These are phyloP conservation scores for Seminavis robusta DNA, from an alignment of 108 stramenopile genomes.

Conservation along the genomic window DNA sequence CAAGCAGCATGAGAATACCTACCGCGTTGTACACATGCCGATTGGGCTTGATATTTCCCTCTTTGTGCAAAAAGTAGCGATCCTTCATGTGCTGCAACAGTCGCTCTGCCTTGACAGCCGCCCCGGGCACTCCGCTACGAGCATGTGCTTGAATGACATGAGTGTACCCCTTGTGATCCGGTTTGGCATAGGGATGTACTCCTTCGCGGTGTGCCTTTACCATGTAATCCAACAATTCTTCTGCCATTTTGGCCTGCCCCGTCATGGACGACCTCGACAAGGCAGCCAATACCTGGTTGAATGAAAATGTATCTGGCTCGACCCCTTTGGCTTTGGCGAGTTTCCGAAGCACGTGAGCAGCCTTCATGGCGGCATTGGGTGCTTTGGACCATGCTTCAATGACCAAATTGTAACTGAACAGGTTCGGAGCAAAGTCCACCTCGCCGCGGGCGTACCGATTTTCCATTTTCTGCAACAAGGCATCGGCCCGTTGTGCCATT, in stretches of 20 bases:
- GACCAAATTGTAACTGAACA: constrained; percentile 72
- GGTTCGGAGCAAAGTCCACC: constrained; percentile 29
- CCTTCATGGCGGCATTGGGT: constrained; percentile 31
- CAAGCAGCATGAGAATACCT: too few species aligned
- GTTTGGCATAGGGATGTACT: constrained; percentile 32
- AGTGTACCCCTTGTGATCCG: constrained; percentile 52
- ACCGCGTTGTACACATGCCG: constrained; percentile 19
- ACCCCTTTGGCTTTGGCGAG: constrained; percentile 31
- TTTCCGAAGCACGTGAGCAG: constrained; percentile 45
- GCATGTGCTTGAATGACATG: constrained; percentile 35
- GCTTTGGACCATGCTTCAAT: constrained; percentile 46
- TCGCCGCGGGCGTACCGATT: constrained; percentile 4
- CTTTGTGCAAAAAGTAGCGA: constrained; percentile 14
- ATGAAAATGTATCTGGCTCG: constrained; percentile 61
- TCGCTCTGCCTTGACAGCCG: constrained; percentile 29
- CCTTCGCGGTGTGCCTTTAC: constrained; percentile 33
- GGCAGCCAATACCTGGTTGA: constrained; percentile 57
- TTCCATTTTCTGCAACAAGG: constrained; percentile 26
- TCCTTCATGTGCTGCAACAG: constrained; percentile 27
- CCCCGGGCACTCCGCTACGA: constrained; percentile 21
- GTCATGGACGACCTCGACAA: constrained; percentile 34
- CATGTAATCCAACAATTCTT: constrained; percentile 51
- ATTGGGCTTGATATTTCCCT: constrained; percentile 30
- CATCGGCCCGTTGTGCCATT: constrained; percentile 28
- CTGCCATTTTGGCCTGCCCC: constrained; percentile 43